phyloP scores from a whole-genome alignment of 2,329 filamentous ascomycete genomes.

The Cladosporium sphaerospermum region DNA sequence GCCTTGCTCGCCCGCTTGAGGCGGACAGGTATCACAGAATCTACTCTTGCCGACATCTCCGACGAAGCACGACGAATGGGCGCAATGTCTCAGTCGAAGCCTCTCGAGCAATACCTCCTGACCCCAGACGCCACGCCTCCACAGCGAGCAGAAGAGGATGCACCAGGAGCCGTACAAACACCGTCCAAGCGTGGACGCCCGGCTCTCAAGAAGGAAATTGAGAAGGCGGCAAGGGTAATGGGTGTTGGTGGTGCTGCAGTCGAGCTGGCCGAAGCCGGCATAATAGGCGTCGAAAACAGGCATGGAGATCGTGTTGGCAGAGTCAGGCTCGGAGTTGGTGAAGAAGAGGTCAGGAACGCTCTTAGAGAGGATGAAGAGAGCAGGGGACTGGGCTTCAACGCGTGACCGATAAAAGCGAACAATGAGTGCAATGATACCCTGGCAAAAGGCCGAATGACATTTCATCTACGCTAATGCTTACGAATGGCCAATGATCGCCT shows the following conservation, averaged over 20 bases:
- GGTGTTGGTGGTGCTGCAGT: conserved; percentile 68
- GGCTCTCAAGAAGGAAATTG: conserved; percentile 26
- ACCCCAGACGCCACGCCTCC: conserved; percentile 32
- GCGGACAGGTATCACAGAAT: conserved; percentile 79
- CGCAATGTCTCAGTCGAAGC: conserved; percentile 52
- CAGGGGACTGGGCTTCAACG: conserved; percentile 63
- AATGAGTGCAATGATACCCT: conserved; percentile 7
- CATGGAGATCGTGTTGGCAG: conserved; percentile 82
- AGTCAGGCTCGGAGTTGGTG: conserved; percentile 75
- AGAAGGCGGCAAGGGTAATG: conserved; percentile 43
- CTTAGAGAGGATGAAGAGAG: conserved; percentile 84
- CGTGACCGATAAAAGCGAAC: background rate
- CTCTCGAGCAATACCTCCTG: conserved; percentile 57
- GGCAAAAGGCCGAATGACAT: background rate
- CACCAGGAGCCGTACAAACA: conserved; percentile 27
- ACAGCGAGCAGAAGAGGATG: conserved; percentile 19
- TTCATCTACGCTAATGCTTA: background rate
- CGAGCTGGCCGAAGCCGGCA: conserved; percentile 78
- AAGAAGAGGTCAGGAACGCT: conserved; percentile 85
- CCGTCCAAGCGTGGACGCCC: conserved; percentile 29
- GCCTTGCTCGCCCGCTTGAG: conserved; percentile 73
- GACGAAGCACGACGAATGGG: conserved; percentile 74
- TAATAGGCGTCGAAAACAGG: conserved; percentile 73
- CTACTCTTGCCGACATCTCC: conserved; percentile 79
- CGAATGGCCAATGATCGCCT: conserved; percentile 11